A percentile compares a stretch with the other conserved stretches of the same genome.
Conservation (phyloP, 768 basidiomycete genomes). For the Phlegmacium glaucopus region DNA sequence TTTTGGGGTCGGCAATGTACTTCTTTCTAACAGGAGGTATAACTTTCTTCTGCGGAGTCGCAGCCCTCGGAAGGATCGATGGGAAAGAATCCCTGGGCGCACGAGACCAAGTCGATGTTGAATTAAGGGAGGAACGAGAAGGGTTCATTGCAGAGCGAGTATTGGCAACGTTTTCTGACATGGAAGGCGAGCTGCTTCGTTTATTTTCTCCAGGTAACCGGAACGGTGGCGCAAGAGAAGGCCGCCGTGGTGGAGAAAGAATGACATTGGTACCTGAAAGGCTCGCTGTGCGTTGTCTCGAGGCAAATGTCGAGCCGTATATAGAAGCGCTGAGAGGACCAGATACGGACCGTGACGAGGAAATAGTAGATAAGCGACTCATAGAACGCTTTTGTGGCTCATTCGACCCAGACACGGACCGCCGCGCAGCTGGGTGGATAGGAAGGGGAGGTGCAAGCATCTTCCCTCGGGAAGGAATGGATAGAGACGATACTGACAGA, state of each 20-base stretch:
- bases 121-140: constrained; percentile 39
- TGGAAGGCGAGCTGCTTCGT: constrained; percentile 54
- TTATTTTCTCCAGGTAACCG: constrained; percentile 38
- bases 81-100: constrained; percentile 64
- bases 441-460: constrained; percentile 42
- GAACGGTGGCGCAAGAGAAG: constrained; percentile 26
- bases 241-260: constrained; percentile 21
- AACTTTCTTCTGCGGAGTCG: constrained; percentile 45
- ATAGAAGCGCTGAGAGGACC: constrained; percentile 55
- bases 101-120: constrained; percentile 60
- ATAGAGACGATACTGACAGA: constrained; percentile 30
- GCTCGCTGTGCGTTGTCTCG: constrained; percentile 80
- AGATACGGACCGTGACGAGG: constrained; percentile 63
- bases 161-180: constrained; percentile 53
- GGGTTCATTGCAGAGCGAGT: constrained; percentile 43
- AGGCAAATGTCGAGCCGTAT: constrained; percentile 69
- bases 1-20: constrained; percentile 87
- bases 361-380: constrained; percentile 55
- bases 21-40: constrained; percentile 49
- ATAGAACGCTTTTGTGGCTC: constrained; percentile 46
- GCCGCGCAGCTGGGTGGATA: constrained; percentile 36
- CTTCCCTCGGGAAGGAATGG: constrained; percentile 32
- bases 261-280: constrained; percentile 40
- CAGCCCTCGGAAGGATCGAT: constrained; percentile 33
- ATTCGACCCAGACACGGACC: constrained; percentile 46